A percentile compares a stretch with the other conserved stretches of the same genome.
Evolutionary conservation across 2,329 filamentous ascomycete genomes (phyloP).

Genomic region (Arthrobotrys pseudoclavata): DNA sequence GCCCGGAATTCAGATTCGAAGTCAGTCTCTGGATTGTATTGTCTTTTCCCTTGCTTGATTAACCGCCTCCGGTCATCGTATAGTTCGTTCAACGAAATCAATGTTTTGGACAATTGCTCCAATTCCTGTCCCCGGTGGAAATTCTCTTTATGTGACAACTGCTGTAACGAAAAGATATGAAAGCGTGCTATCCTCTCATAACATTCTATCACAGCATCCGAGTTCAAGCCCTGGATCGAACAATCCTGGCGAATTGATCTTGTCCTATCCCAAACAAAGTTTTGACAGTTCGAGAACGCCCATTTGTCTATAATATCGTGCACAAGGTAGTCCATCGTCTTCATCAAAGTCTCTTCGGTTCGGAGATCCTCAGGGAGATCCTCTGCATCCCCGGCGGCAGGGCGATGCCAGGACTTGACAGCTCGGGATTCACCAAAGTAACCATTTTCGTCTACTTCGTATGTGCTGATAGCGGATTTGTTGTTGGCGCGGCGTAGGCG

Average conservation of each 20-base stretch:
- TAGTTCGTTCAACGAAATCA: conserved; percentile 75
- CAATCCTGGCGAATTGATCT: conserved; percentile 78
- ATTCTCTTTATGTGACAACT: conserved; percentile 73
- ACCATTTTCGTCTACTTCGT: conserved; percentile 57
- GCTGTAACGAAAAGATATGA: conserved; percentile 76
- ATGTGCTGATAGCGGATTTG: conserved; percentile 56
- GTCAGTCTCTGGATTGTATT: conserved; percentile 47
- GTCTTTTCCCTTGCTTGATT: conserved; percentile 53
- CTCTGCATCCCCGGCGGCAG: conserved; percentile 77
- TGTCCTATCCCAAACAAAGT: conserved; percentile 78
- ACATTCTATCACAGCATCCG: conserved; percentile 72
- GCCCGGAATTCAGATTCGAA: conserved; percentile 58
- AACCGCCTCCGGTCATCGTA: conserved; percentile 71
- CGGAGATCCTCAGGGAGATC: conserved; percentile 78
- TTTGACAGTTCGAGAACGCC: conserved; percentile 72
- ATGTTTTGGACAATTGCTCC: conserved; percentile 76
- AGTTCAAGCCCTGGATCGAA: conserved; percentile 75
- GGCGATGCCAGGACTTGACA: conserved; percentile 77
- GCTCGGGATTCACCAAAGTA: conserved; percentile 67
- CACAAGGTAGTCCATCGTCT: conserved; percentile 75
- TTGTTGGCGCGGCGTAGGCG: conserved; percentile 54
- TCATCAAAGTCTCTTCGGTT: conserved; percentile 72
- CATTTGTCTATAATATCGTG: conserved; percentile 73
- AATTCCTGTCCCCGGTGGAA: conserved; percentile 75
- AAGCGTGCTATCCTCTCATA: conserved; percentile 77